Evolutionary conservation across 306 rosid genomes (phyloP).

Genomic region (Lathyrus tuberosus): DNA sequence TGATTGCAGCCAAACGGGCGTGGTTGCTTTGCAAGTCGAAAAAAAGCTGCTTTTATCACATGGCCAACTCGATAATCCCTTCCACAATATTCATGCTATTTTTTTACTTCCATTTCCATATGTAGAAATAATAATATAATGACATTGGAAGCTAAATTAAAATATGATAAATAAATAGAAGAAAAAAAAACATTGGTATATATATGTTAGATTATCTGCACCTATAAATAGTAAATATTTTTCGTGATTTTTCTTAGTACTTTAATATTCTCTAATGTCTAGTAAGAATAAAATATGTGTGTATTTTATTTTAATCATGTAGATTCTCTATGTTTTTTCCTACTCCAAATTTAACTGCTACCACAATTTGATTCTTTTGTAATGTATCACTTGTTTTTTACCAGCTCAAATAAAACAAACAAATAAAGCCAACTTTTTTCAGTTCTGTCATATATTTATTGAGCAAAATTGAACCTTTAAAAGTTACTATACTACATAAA

Average conservation of each 20-base stretch:
- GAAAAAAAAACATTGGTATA: constrained; percentile 31
- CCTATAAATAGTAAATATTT: constrained; percentile 35
- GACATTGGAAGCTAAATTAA: constrained; percentile 12
- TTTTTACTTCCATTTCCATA: constrained; percentile 4
- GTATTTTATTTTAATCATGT: neutral
- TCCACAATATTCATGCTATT: constrained; percentile 42
- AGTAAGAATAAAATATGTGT: constrained; percentile 7
- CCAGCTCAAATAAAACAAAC: constrained; percentile 33
- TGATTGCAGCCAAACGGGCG: constrained; percentile 95
- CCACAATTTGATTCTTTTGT: constrained; percentile 19
- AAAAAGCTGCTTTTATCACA: constrained; percentile 92
- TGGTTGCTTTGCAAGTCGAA: constrained; percentile 74
- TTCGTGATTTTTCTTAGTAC: constrained; percentile 38
- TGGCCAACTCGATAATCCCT: constrained; percentile 66
- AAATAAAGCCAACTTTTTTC: constrained; percentile 38
- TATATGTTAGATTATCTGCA: constrained; percentile 59
- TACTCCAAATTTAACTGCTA: constrained; percentile 28
- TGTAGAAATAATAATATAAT: constrained; percentile 19
- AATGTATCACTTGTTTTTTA: constrained; percentile 6
- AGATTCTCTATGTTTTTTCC: constrained; percentile 42
- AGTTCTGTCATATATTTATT: constrained; percentile 40
- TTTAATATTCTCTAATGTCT: constrained; percentile 40
- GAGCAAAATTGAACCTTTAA: constrained; percentile 30
- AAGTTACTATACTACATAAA: constrained; percentile 1
- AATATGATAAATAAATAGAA: constrained; percentile 39